These are phyloP conservation scores for Euphorbia pulcherrima DNA, from an alignment of 345 rosid species.

Conservation along the genomic window DNA sequence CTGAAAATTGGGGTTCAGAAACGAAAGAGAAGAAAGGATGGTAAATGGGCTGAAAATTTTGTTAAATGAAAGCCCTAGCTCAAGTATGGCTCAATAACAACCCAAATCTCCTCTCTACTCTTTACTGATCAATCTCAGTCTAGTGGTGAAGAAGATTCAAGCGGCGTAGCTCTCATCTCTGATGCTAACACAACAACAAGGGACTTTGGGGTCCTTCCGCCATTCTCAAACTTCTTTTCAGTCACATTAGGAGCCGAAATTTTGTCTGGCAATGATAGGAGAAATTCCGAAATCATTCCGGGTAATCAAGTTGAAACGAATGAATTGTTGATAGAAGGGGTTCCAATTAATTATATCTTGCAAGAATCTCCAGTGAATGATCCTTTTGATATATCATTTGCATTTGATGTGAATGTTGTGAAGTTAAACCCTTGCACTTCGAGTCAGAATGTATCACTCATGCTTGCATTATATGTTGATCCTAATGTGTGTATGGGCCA, in stretches of 20 bases:
- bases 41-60: too few species aligned
- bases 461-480: constrained; percentile 9
- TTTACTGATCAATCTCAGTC: too few species aligned
- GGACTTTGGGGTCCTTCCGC: too few species aligned
- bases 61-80: too few species aligned
- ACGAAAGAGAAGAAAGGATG: too few species aligned
- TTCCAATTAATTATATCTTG: constrained; percentile 34
- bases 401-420: constrained; percentile 29
- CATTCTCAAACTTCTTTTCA: too few species aligned
- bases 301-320: constrained; percentile 22
- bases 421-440: constrained; percentile 19
- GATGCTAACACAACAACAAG: too few species aligned
- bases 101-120: too few species aligned
- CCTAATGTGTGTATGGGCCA: constrained; percentile 3
- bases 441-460: constrained; percentile 14
- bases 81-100: too few species aligned
- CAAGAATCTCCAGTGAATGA: constrained; percentile 24
- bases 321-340: constrained; percentile 36
- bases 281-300: constrained; percentile 16
- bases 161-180: too few species aligned
- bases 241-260: constrained; percentile 11
- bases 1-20: too few species aligned
- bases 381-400: constrained; percentile 19
- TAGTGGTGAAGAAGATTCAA: too few species aligned
- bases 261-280: constrained; percentile 17